Evolutionary conservation across 208 protist species (phyloP).

Genomic region (Trypanosoma melophagium): DNA sequence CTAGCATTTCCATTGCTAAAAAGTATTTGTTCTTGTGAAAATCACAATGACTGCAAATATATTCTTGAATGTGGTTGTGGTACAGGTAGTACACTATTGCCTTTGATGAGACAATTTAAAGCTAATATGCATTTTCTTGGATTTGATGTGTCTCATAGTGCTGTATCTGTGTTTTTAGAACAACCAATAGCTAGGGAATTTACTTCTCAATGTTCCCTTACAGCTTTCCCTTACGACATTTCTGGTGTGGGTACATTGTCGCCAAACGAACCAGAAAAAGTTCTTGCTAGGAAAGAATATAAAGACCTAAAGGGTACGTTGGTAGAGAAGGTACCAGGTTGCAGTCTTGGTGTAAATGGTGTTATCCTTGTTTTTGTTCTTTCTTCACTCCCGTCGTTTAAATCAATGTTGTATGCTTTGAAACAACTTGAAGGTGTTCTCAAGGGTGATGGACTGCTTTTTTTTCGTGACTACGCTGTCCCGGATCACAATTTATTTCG

Average conservation of each 20-base stretch:
- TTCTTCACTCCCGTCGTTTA: constrained; percentile 53
- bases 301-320: constrained; percentile 30
- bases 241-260: neutral
- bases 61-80: constrained; percentile 78
- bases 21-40: constrained; percentile 24
- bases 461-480: constrained; percentile 80
- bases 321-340: constrained; percentile 12
- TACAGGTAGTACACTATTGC: constrained; percentile 72
- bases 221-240: constrained; percentile 49
- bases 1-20: constrained; percentile 68
- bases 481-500: constrained; percentile 83
- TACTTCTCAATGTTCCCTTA: constrained; percentile 19
- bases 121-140: constrained; percentile 48
- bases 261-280: constrained; percentile 23
- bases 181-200: constrained; percentile 45
- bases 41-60: constrained; percentile 8
- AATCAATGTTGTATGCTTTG: constrained; percentile 60
- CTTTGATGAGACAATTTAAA: constrained; percentile 60
- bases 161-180: constrained; percentile 41
- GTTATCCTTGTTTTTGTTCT: constrained; percentile 85
- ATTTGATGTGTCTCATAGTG: constrained; percentile 60
- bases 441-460: constrained; percentile 45
- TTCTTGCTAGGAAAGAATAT: constrained; percentile 16
- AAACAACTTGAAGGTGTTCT: constrained; percentile 40
- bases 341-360: constrained; percentile 32